Evolutionary conservation across 164 flowering plant genomes (phyloP).

Genomic region (Vitis amurensis): DNA sequence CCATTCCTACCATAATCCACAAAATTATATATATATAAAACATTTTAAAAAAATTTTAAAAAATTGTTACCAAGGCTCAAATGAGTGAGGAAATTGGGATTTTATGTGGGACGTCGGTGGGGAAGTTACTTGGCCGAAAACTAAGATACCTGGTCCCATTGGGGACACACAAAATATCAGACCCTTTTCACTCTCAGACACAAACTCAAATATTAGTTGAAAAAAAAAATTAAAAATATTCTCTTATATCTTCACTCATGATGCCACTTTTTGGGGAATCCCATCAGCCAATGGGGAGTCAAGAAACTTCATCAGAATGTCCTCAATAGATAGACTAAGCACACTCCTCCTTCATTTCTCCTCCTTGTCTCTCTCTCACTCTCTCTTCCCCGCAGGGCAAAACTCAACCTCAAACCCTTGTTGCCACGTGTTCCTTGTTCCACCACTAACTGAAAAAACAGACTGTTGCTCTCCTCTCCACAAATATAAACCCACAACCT

Average conservation of each 20-base stretch:
- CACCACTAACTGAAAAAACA: slow-evolving; percentile 52
- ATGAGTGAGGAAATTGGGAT: not conserved
- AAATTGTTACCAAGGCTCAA: too few species aligned
- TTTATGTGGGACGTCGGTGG: not conserved
- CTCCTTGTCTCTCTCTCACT: slow-evolving; percentile 5
- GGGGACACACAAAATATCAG: slow-evolving; percentile 32
- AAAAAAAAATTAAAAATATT: not conserved
- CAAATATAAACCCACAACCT: not conserved
- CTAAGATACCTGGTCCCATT: slow-evolving; percentile 28
- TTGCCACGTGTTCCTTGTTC: slow-evolving; percentile 62
- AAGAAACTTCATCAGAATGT: slow-evolving; percentile 48
- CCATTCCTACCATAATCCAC: too few species aligned
- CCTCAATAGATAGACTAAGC: slow-evolving; percentile 33
- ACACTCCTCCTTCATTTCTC: not conserved
- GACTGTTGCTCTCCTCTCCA: slow-evolving; percentile 20
- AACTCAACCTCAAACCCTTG: slow-evolving; percentile 32
- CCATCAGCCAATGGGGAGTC: slow-evolving; percentile 63
- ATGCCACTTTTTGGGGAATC: slow-evolving; percentile 40
- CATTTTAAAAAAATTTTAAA: too few species aligned
- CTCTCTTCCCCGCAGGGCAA: slow-evolving; percentile 11
- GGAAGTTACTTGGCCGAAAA: slow-evolving; percentile 9
- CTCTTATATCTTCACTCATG: slow-evolving; percentile 15
- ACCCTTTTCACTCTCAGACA: slow-evolving; percentile 17
- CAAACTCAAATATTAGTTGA: slow-evolving; percentile 10
- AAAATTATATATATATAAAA: too few species aligned